Evolutionary conservation across 352 stramenopile species (phyloP), one percentile per base, ranked within the genome.

Genomic region (Pythium volutum): DNA sequence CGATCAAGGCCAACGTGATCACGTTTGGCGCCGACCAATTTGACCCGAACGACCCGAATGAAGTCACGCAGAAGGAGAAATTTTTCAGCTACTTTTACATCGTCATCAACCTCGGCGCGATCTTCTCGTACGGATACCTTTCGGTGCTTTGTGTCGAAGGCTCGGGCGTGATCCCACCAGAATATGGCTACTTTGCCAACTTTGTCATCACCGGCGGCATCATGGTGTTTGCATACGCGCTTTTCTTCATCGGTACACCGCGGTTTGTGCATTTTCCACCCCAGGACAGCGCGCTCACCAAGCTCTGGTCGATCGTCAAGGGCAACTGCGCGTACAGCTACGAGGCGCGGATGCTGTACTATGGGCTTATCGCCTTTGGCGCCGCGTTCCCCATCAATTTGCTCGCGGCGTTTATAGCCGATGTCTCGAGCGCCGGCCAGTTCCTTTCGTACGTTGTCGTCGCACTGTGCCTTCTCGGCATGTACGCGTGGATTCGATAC

Each of bases 81-180:
- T 97, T 96, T 54, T 97, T 97, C 71, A 89, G 75, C 64, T 97
- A 91, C 60, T 97, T 97, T 70, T 96, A 97, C 76, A 91, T 89
- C 60, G 81, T 91, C 42, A 93, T 97, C 62, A 97, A 97, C 66
- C 69, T 96, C 46, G 91, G 91, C 54, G 88, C 91, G 20, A 84
- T 96, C 59, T 89, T 97, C 52, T 95, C 88, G 42, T 97, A 96
- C 71, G 89, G 84, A 9, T 93, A 97, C 54, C 67, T 97, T 2
- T 93, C 87, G 15, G 81, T 95, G 38, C 74, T 97, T 0, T 97
- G 85, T 60, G 87, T 97, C 6, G 75, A 96, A 68, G 91, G 91
- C 16, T 79, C 85, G 0, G 77, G 79, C 1, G 57, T 81, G 1
- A 93, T 96, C 29, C 71, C 80, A 6, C 58, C 75, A 27, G 69